Evolutionary conservation across 2,329 filamentous ascomycete species (phyloP), one percentile per base, ranked within the genome.

Genomic region (Talaromyces piceae): DNA sequence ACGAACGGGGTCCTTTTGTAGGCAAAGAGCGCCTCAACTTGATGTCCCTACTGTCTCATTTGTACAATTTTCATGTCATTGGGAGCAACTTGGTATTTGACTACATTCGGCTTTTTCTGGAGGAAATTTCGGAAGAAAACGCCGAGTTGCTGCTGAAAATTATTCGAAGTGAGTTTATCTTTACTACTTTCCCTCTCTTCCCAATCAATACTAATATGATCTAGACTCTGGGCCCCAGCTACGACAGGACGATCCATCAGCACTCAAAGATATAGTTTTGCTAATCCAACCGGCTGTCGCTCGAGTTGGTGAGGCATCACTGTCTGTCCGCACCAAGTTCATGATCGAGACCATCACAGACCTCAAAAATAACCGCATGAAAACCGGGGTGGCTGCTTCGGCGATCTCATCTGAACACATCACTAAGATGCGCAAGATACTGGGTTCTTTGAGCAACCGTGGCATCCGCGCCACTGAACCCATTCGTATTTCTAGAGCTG

Each of bases 271-370:
- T 56, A 93, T 98, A 56, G 84, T 95, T 5, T 74, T 85, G 9
- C 77, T 89, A 46, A 79, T 97, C 52, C 87, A 88, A 57, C 83
- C 84, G 20, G 82, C 84, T 1, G 80, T 91, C 2, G 75, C 81
- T 1, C 83, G 81, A 54, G 73, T 78, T 30, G 87, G 86, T 4
- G 82, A 87, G 60, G 74, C 75, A 11, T 86, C 83, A 18, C 74
- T 95, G 25, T 91, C 90, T 1, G 87, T 91, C 8, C 84, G 93
- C 51, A 96, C 91, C 1, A 94, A 87, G 59, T 96, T 96, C 70
- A 97, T 97, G 91, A 87, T 98, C 47, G 91, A 97, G 63, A 93
- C 87, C 1, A 95, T 98, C 67, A 89, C 87, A 53, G 88, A 95
- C 61, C 77, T 98, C 26, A 95, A 95, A 67, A 95, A 95, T 73